phyloP scores from a whole-genome alignment of 306 rosid genomes.

The Hippophae rhamnoides region DNA sequence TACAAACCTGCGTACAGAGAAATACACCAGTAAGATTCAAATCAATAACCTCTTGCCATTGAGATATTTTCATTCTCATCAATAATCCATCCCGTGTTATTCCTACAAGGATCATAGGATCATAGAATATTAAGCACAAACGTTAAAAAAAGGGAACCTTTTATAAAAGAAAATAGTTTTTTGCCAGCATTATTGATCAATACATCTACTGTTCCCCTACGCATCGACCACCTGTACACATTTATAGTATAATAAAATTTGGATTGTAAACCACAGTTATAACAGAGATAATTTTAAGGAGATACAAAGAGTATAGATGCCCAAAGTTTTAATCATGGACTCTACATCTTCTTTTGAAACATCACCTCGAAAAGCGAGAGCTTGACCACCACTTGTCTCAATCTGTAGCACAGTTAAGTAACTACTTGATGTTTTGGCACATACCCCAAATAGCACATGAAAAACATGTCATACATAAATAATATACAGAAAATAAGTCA shows the following conservation, averaged over 20 bases:
- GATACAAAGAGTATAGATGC: too few species aligned
- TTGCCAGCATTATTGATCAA: too few species aligned
- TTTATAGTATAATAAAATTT: neutral
- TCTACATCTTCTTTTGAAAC: slow-evolving; percentile 17
- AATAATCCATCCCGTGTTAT: slow-evolving; percentile 79
- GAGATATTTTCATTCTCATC: slow-evolving; percentile 96
- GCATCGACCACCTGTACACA: too few species aligned
- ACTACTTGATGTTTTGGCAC: too few species aligned
- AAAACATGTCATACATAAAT: too few species aligned
- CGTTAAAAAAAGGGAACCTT: neutral
- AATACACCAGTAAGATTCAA: slow-evolving; percentile 89
- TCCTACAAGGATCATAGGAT: slow-evolving; percentile 34
- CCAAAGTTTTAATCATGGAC: slow-evolving; percentile 3
- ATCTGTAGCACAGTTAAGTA: too few species aligned
- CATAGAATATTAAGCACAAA: neutral
- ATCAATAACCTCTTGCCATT: slow-evolving; percentile 94
- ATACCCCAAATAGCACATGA: too few species aligned
- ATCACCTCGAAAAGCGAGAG: too few species aligned
- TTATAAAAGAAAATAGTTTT: neutral
- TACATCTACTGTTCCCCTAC: slow-evolving; percentile 2
- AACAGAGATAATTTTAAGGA: too few species aligned
- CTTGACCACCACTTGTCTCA: too few species aligned
- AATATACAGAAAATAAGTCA: too few species aligned
- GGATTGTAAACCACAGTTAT: too few species aligned
- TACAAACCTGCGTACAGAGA: slow-evolving; percentile 60